phyloP scores from a whole-genome alignment of 306 rosid genomes.

The Vigna trinervia region DNA sequence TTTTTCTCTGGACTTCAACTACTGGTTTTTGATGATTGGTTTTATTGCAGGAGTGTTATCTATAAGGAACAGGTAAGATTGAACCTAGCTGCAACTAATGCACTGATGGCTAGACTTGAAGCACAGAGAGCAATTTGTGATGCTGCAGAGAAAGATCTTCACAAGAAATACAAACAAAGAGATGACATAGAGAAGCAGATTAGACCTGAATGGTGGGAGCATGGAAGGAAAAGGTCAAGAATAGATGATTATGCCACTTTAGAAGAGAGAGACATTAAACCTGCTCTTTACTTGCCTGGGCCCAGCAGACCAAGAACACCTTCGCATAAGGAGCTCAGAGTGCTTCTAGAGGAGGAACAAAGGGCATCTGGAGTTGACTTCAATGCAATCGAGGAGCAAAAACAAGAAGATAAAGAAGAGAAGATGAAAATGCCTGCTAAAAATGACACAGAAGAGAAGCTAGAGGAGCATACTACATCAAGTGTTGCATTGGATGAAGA shows the following conservation, averaged over 20 bases:
- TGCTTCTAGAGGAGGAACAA: slow-evolving; percentile 89
- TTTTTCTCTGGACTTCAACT: background rate
- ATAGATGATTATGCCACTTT: slow-evolving; percentile 60
- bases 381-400: slow-evolving; percentile 55
- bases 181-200: slow-evolving; percentile 86
- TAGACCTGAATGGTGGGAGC: slow-evolving; percentile 76
- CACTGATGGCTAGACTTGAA: slow-evolving; percentile 97
- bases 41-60: slow-evolving; percentile 76
- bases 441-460: slow-evolving; percentile 45
- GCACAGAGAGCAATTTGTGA: slow-evolving; percentile 85
- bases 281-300: slow-evolving; percentile 61
- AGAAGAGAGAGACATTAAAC: slow-evolving; percentile 60
- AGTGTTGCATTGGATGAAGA: slow-evolving; percentile 60
- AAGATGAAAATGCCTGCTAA: slow-evolving; percentile 46
- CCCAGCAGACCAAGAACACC: slow-evolving; percentile 69
- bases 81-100: slow-evolving; percentile 85
- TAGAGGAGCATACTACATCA: slow-evolving; percentile 52
- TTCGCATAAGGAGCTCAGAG: slow-evolving; percentile 85
- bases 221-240: slow-evolving; percentile 90
- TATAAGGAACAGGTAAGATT: slow-evolving; percentile 96
- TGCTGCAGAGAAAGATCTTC: slow-evolving; percentile 85
- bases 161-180: slow-evolving; percentile 70
- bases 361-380: slow-evolving; percentile 63
- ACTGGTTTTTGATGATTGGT: background rate
- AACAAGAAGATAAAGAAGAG: slow-evolving; percentile 48